Base-by-base conservation (phyloP, 148 eudicot genomes). In the Bassia scoparia region DNA sequence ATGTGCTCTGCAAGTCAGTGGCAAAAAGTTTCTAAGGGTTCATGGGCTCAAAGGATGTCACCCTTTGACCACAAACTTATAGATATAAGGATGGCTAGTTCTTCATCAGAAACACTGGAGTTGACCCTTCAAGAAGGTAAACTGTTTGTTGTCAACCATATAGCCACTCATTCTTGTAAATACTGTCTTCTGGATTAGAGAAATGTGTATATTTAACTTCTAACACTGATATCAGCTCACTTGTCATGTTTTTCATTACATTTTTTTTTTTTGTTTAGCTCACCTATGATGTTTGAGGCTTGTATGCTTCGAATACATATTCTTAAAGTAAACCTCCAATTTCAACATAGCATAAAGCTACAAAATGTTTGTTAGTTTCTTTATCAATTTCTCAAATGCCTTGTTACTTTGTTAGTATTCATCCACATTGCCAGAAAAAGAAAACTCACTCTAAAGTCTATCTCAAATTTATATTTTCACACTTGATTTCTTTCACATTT, bases 1-100 rank as follows among this genome's bases (percentile, higher is more conserved):
- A 88, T 96, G 99, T 96, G 99, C 79, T 86, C 92, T 68, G 86
- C 79, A 68, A 86, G 83, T 61, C 87, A 85, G 67, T 96, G 97
- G 97, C 86, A 86, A 73, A 96, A 81, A 80, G 87, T 87, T 71
- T 66, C 82, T 33, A 84, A 86, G 76, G 94, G 85, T 68, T 81
- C 84, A 68, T 90, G 97, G 94, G 84, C 84, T 56, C 71, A 82
- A 75, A 80, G 89, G 72, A 91, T 92, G 94, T 96, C 97, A 27
- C 96, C 99, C 38, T 96, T 85, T 74, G 97, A 92, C 81, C 78
- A 96, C 83, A 92, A 86, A 76, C 52, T 96, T 30, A 56, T 92
- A 71, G 97, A 96, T 81, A 61, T 90, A 61, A 79, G 96, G 56
- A 75, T 85, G 76, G 70, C 76, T 55, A 82, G 84, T 64, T 80